A percentile compares a stretch with the other conserved stretches of the same genome.
These are phyloP conservation scores for Wickerhamia fluorescens DNA, from an alignment of 805 yeast species.

Conservation along the genomic window DNA sequence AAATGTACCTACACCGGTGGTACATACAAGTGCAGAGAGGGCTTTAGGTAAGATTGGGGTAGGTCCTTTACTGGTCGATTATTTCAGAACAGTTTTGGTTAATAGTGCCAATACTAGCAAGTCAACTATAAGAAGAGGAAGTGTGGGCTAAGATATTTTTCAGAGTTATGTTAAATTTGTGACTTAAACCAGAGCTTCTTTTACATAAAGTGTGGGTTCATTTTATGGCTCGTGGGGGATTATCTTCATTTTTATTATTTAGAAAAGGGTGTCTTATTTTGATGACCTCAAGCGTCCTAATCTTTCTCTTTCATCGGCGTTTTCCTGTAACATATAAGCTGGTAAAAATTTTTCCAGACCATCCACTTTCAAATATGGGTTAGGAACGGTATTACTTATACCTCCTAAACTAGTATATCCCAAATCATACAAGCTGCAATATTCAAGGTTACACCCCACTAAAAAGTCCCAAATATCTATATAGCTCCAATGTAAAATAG, in stretches of 20 bases:
- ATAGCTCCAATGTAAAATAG: slow-evolving; percentile 83
- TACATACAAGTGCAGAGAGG: slow-evolving; percentile 69
- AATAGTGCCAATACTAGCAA: slow-evolving; percentile 7
- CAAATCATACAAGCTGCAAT: slow-evolving; percentile 68
- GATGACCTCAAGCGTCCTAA: too few relatives aligned
- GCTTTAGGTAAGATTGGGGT: slow-evolving; percentile 76
- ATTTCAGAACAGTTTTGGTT: slow-evolving; percentile 12
- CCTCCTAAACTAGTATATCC: slow-evolving; percentile 95
- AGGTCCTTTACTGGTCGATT: slow-evolving; percentile 58
- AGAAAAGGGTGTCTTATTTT: too few relatives aligned
- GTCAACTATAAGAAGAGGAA: slow-evolving; percentile 6
- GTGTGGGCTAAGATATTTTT: slow-evolving; percentile 3
- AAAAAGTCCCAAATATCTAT: slow-evolving; percentile 82
- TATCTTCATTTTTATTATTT: too few relatives aligned
- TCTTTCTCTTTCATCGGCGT: slow-evolving; percentile 51
- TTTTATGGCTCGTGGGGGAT: too few relatives aligned
- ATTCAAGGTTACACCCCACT: slow-evolving; percentile 47
- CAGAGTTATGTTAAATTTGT: too few relatives aligned
- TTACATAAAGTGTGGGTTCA: too few relatives aligned
- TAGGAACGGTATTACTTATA: slow-evolving; percentile 56
- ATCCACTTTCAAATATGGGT: slow-evolving; percentile 44
- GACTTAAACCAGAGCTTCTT: too few relatives aligned
- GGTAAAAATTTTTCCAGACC: slow-evolving; percentile 32
- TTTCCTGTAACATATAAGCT: slow-evolving; percentile 54
- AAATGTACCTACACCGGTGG: slow-evolving; percentile 37